These are phyloP conservation scores for Acanthamoeba royreba DNA, from an alignment of 208 protist genomes.

Conservation along the genomic window DNA sequence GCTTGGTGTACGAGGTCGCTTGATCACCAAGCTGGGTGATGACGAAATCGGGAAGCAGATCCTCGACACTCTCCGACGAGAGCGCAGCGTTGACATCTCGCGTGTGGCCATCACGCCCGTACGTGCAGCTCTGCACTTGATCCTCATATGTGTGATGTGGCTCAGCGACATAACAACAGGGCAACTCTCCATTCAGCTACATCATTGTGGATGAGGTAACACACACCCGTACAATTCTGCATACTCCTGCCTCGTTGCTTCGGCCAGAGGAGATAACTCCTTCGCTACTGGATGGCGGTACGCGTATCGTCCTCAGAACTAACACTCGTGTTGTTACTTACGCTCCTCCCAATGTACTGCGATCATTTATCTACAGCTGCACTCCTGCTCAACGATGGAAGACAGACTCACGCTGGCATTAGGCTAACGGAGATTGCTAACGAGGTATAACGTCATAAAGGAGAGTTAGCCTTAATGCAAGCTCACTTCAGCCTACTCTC, in stretches of 20 bases:
- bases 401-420: not conserved
- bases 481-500: not conserved
- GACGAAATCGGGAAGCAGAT: not conserved
- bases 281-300: not conserved
- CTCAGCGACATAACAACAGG: not conserved
- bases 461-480: not conserved
- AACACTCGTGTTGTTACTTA: not conserved
- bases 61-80: not conserved
- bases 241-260: not conserved
- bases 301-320: not conserved
- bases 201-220: slow-evolving; percentile 1
- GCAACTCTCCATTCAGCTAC: slow-evolving; percentile 14
- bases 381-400: not conserved
- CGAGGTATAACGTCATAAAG: not conserved
- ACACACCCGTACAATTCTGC: not conserved
- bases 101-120: not conserved
- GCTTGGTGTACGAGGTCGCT: not conserved
- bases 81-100: not conserved
- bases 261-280: not conserved
- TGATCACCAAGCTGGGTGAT: not conserved
- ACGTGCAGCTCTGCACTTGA: not conserved
- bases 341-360: not conserved
- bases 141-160: not conserved
- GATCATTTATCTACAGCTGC: not conserved
- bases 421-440: not conserved